Conservation (phyloP, 1,284 basidiomycete species). For the Ganoderma meredithae region DNA sequence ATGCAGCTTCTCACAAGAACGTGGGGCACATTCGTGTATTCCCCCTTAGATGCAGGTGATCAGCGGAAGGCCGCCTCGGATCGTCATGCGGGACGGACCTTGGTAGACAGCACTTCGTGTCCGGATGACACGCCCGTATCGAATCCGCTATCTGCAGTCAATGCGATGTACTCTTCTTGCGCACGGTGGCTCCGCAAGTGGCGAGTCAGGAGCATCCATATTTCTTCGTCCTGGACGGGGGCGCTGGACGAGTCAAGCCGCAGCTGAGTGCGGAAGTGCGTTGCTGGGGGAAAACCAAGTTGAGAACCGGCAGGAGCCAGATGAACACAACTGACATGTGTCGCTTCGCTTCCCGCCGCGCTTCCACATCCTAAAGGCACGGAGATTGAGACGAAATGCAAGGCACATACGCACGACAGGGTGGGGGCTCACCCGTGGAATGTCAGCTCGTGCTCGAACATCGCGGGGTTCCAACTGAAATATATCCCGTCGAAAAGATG, state of each 20-base stretch:
- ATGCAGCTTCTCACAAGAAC: constrained; percentile 59
- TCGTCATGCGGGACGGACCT: constrained; percentile 26
- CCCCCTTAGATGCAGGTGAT: constrained; percentile 52
- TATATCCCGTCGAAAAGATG: constrained; percentile 84
- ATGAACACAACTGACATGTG: constrained; percentile 6
- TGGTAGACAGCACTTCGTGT: constrained; percentile 28
- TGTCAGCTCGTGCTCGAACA: constrained; percentile 58
- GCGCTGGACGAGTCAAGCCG: constrained; percentile 20
- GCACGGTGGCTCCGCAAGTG: constrained; percentile 70
- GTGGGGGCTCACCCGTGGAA: constrained; percentile 71
- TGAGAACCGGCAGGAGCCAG: too few relatives aligned
- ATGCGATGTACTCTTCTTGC: constrained; percentile 74
- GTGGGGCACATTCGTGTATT: constrained; percentile 83
- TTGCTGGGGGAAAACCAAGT: constrained; percentile 31
- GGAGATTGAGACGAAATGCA: neutral
- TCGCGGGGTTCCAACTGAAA: constrained; percentile 85
- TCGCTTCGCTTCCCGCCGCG: constrained; percentile 14
- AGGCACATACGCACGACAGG: neutral
- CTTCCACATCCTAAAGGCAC: constrained; percentile 31
- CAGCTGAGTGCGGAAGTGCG: constrained; percentile 40
- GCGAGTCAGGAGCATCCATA: constrained; percentile 86
- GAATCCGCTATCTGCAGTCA: constrained; percentile 63
- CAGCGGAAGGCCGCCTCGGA: neutral
- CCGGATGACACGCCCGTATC: neutral
- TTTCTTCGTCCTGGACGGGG: constrained; percentile 40